Percentiles rank a stretch among this genome's conserved stretches.
These are phyloP conservation scores for Binderoboletus segoi DNA, from an alignment of 1,284 basidiomycete genomes.

Conservation along the genomic window DNA sequence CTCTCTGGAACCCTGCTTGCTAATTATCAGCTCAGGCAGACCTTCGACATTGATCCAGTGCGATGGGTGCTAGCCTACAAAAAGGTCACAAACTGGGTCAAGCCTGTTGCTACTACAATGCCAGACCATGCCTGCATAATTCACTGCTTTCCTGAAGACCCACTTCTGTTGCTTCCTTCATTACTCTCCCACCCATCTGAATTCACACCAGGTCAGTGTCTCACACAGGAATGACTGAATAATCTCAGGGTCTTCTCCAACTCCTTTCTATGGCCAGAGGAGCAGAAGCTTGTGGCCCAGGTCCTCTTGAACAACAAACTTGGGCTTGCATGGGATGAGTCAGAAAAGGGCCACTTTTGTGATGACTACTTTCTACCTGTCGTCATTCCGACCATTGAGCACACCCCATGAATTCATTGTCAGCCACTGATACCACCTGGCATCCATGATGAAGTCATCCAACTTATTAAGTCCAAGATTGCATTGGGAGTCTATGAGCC, in stretches of 20 bases:
- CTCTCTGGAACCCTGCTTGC: not conserved
- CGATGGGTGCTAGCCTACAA: not conserved
- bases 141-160: conserved; percentile 7
- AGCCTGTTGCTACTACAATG: conserved; percentile 19
- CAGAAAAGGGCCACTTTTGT: conserved; percentile 8
- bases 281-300: conserved; percentile 20
- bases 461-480: conserved; percentile 37
- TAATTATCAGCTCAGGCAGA: not conserved
- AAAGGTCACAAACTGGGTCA: not conserved
- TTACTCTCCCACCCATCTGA: not conserved
- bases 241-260: not conserved
- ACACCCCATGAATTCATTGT: conserved; percentile 24
- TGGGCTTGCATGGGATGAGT: conserved; percentile 32
- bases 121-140: conserved; percentile 10
- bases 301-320: conserved; percentile 16
- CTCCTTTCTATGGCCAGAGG: conserved; percentile 29
- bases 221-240: not conserved
- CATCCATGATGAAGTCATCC: conserved; percentile 27
- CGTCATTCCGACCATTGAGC: conserved; percentile 21
- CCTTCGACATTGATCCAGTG: not conserved
- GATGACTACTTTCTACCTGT: conserved; percentile 20
- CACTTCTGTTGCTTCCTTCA: not conserved
- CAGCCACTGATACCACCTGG: conserved; percentile 26
- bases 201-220: not conserved
- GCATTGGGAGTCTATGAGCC: conserved; percentile 39